Evolutionary conservation across 805 yeast genomes (phyloP), one percentile per base, ranked within the genome.

Genomic region (Alloascoidea hylecoeti): DNA sequence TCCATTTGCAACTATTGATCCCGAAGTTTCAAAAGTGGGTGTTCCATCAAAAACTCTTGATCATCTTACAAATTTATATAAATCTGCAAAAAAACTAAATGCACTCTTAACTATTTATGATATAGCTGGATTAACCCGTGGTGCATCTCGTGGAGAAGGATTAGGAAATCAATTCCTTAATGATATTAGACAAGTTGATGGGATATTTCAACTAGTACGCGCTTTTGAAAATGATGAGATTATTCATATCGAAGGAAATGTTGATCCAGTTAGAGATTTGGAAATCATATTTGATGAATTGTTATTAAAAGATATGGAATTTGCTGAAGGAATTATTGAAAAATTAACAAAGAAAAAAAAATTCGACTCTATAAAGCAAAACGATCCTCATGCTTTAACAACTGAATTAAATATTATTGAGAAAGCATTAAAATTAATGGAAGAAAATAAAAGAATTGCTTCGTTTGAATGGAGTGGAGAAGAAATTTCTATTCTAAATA

Each of bases 1-100:
- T 52, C 85, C 86, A 4, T 78, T 76, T 57, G 86, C 86, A 5
- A 78, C 86, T 5, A 78, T 78, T 40, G 82, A 77, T 39, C 83
- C 85, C 0, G 82, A 72, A 48, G 79, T 76, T 51, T 75, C 78
- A 23, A 57, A 67, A 37, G 70, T 71, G 3, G 49, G 66, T 5
- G 78, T 69, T 36, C 79, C 68, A 41, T 66, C 73, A 9, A 49
- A 55, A 15, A 63, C 68, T 41, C 59, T 78, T 16, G 68, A 71
- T 37, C 63, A 58, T 38, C 61, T 77, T 34, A 58, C 63, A 35
- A 42, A 56, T 9, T 42, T 75, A 9, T 76, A 72, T 49, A 51
- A 56, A 14, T 73, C 83, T 0, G 56, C 58, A 34, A 66, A 65
- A 42, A 61, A 62, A 36, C 58, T 76, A 4, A 78, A 78, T 4